Base-by-base conservation (phyloP, 495 filamentous ascomycete genomes). In the Lasiosphaeria miniovina region DNA sequence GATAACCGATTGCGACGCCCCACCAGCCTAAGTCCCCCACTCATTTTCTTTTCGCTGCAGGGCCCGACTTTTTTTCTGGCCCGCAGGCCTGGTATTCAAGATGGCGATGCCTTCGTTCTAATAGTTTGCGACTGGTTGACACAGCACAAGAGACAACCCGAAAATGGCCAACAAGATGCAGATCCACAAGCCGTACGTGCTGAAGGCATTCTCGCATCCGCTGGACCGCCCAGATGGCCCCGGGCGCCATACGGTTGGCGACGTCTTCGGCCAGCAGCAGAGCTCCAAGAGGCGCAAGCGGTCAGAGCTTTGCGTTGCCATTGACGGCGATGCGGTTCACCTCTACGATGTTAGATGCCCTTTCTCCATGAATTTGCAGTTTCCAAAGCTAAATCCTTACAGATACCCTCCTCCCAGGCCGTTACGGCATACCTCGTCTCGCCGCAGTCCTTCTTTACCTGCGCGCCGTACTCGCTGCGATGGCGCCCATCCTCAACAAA, bases 251-350 rank as follows among this genome's bases (percentile, higher is more conserved):
- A 77, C 78, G 14, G 82, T 86, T 52, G 82, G 84, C 57, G 87
- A 90, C 61, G 91, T 95, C 36, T 86, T 83, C 67, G 85, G 88
- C 67, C 76, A 76, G 65, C 70, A 89, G 53, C 80, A 84, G 43
- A 87, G 86, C 15, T 82, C 81, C 36, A 90, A 83, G 76, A 96
- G 93, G 77, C 83, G 89, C 67, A 97, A 96, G 76, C 82, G 94
- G 50, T 73, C 78, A 15, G 95, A 99, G 73, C 74, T 98, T 55
- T 89, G 83, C 11, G 85, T 94, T 8, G 90, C 89, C 8, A 85
- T 96, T 66, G 91, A 99, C 75, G 91, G 92, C 57, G 91, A 96
- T 68, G 88, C 90, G 12, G 81, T 97, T 12, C 94, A 91, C 69
- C 85, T 99, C 51, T 97, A 97, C 75, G 88, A 96, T 81, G 93